Base-by-base conservation (phyloP, 1,139 yeast species). In the Nematodospora anomalae region DNA sequence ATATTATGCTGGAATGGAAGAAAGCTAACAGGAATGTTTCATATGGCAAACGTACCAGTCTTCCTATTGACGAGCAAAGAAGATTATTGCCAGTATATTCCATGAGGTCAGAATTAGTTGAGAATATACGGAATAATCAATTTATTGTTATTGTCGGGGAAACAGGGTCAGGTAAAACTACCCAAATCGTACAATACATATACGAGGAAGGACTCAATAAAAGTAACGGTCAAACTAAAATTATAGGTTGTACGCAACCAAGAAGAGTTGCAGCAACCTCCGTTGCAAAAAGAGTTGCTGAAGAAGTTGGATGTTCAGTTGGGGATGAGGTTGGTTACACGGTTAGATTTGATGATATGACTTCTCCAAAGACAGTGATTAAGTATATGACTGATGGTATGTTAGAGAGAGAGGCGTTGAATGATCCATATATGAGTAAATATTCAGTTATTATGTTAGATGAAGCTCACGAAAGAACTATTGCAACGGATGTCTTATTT, bases 391-490 rank as follows among this genome's bases (percentile, higher is more conserved):
- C 97, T 0, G 97, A 89, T 61, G 97, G 97, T 67, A 86, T 89
- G 88, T 71, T 89, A 23, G 88, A 86, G 58, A 67, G 88, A 45
- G 97, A 89, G 53, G 90, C 94, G 0, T 63, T 89, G 33, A 56
- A 71, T 24, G 97, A 90, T 55, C 88, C 94, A 0, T 62, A 67
- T 21, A 74, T 89, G 83, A 69, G 73, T 16, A 76, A 68, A 44
- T 89, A 90, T 54, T 80, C 95, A 0, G 92, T 85, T 1, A 82
- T 89, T 11, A 85, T 89, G 89, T 65, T 89, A 37, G 97, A 89
- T 62, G 97, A 89, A 60, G 97, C 97, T 0, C 98, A 92, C 60
- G 98, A 92, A 59, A 74, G 98, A 52, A 90, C 97, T 0, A 79
- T 92, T 30, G 86, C 97, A 0, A 92, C 97, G 0, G 98, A 92